Evolutionary conservation across 2,329 filamentous ascomycete genomes (phyloP), one percentile per base, ranked within the genome.

Genomic region (Pseudopyrenochaeta lycopersici): DNA sequence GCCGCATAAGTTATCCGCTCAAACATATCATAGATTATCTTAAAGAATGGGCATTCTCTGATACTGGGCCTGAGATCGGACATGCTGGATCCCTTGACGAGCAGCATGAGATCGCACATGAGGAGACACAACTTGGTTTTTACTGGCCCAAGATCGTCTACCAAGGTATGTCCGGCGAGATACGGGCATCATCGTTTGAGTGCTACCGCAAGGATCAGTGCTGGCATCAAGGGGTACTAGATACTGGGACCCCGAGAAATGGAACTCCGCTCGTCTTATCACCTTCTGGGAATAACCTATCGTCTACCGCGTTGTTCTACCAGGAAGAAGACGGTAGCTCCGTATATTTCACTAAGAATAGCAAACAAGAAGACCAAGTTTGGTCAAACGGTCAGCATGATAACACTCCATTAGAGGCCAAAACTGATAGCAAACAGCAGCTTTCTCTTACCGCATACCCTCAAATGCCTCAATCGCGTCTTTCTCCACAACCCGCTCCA

Each of bases 121-220:
- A 47, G 20, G 45, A 47, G 5, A 52, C 56, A 12, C 46, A 58
- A 10, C 32, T 64, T 38, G 56, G 52, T 7, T 57, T 46, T 11
- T 62, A 62, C 43, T 64, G 58, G 61, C 61, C 58, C 20, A 30
- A 45, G n/a, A 30, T 60, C 11, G 29, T 58, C 15, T 64, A 62
- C 43, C 61, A 64, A 46, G 54, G 61, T 4, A 32, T 52, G 17
- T 45, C 49, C 2, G 61, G 61, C 6, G 61, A 62, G 30, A 43
- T 64, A 23, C 50, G 58, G 12, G 39, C 23, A 32, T 46, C 29
- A 20, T 41, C 50, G 31, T 64, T 55, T 36, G 48, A 52, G 29
- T 64, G 61, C 31, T 35, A 58, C 18, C 38, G 35, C 20, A 56
- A 56, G 36, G 48, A 58, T 23, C 40, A 54, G 21, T 64, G 61